Evolutionary conservation across 108 stramenopile species (phyloP).

Genomic region (Fistulifera pelliculosa): DNA sequence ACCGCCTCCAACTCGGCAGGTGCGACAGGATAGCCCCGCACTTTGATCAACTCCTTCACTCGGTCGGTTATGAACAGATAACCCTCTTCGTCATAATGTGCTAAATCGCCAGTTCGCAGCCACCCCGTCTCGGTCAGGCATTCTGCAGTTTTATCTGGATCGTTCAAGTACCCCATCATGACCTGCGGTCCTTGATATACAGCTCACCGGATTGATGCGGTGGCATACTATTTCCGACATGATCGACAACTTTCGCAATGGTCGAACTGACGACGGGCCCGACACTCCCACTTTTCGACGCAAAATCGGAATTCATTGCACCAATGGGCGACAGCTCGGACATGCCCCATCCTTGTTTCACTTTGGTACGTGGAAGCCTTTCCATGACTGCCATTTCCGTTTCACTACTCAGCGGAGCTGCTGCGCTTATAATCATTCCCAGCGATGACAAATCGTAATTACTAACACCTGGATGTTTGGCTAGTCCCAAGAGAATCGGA

Average conservation of each 20-base stretch:
- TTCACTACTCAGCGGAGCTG: slow-evolving; percentile 77
- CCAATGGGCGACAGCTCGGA: slow-evolving; percentile 71
- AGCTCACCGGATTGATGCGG: slow-evolving; percentile 78
- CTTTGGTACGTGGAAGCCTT: slow-evolving; percentile 34
- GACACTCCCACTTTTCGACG: slow-evolving; percentile 44
- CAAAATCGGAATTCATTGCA: slow-evolving; percentile 50
- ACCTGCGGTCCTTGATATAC: slow-evolving; percentile 68
- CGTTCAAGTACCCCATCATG: slow-evolving; percentile 80
- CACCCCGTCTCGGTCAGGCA: slow-evolving; percentile 69
- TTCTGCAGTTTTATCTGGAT: slow-evolving; percentile 67
- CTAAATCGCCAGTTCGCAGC: slow-evolving; percentile 84
- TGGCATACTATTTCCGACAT: slow-evolving; percentile 50
- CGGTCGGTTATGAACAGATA: slow-evolving; percentile 84
- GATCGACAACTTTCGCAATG: slow-evolving; percentile 72
- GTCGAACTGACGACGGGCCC: slow-evolving; percentile 65
- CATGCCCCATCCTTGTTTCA: slow-evolving; percentile 92
- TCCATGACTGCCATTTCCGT: slow-evolving; percentile 51
- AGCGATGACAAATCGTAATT: slow-evolving; percentile 62
- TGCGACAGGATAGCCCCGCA: slow-evolving; percentile 86
- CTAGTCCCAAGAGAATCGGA: slow-evolving; percentile 67
- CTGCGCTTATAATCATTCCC: slow-evolving; percentile 59
- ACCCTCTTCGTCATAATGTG: slow-evolving; percentile 81
- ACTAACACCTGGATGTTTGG: slow-evolving; percentile 78
- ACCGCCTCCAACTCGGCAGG: slow-evolving; percentile 93
- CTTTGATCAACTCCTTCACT: slow-evolving; percentile 92